Evolutionary conservation across 2,329 filamentous ascomycete species (phyloP).

Genomic region (Blumeria graminis): DNA sequence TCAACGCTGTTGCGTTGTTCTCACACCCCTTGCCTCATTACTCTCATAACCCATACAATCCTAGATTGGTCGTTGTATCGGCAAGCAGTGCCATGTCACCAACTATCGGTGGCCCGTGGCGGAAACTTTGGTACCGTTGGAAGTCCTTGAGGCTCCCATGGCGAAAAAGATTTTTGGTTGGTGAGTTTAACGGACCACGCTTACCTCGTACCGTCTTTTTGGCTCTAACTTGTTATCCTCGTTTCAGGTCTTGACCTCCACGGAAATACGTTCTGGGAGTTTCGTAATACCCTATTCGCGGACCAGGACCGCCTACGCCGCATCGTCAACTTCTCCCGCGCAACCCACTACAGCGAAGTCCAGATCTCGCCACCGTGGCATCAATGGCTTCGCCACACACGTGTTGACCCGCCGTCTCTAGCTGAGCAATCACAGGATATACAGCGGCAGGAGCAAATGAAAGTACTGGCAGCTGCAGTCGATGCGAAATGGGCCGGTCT

Average conservation of each 20-base stretch:
- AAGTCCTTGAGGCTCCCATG: conserved; percentile 36
- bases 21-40: background rate
- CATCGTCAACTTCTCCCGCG: conserved; percentile 33
- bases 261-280: conserved; percentile 47
- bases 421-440: conserved; percentile 31
- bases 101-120: conserved; percentile 7
- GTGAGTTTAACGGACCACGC: conserved; percentile 17
- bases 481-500: conserved; percentile 41
- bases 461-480: conserved; percentile 31
- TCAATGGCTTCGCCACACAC: conserved; percentile 41
- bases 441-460: conserved; percentile 26
- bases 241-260: conserved; percentile 33
- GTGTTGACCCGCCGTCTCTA: conserved; percentile 27
- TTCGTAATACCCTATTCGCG: conserved; percentile 22
- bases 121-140: conserved; percentile 30
- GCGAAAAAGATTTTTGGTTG: conserved; percentile 37
- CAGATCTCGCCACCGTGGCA: conserved; percentile 38
- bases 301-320: conserved; percentile 28
- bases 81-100: conserved; percentile 7
- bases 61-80: no score
- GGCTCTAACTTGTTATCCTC: background rate
- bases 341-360: conserved; percentile 29
- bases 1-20: no score
- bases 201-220: background rate
- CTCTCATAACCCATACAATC: background rate